Conservation (phyloP, 306 rosid genomes). For the Ziziphus jujuba region DNA sequence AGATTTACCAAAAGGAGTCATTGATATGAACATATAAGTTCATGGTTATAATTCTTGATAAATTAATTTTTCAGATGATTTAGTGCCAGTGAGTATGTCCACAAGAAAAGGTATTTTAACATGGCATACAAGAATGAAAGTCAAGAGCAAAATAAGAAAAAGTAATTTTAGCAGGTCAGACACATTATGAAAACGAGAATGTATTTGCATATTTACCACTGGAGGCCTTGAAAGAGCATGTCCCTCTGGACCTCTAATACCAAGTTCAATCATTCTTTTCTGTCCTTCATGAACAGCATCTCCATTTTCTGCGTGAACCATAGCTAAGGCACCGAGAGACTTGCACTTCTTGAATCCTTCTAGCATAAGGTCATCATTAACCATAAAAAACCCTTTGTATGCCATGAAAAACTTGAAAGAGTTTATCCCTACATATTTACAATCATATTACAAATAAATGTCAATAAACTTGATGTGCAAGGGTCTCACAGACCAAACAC, state of each 20-base stretch:
- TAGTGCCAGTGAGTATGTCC: neutral
- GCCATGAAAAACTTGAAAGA: conserved; percentile 97
- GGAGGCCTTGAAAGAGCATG: conserved; percentile 94
- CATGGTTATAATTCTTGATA: too few relatives aligned
- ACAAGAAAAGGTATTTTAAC: neutral
- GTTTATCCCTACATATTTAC: conserved; percentile 64
- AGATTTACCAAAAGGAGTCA: neutral
- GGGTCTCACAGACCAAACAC: neutral
- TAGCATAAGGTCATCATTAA: conserved; percentile 80
- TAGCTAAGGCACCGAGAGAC: conserved; percentile 95
- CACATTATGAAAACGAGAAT: conserved; percentile 5
- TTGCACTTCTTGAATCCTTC: conserved; percentile 86
- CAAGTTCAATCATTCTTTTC: conserved; percentile 84
- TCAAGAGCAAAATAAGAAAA: neutral
- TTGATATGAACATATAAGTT: too few relatives aligned
- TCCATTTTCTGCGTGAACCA: conserved; percentile 99
- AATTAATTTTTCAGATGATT: too few relatives aligned
- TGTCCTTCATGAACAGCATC: conserved; percentile 92
- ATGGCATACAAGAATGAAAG: neutral
- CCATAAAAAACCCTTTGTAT: conserved; percentile 82
- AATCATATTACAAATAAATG: neutral
- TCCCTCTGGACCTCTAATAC: conserved; percentile 96
- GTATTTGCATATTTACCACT: conserved; percentile 45
- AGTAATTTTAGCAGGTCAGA: neutral
- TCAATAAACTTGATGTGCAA: conserved; percentile 13